Evolutionary conservation across 441 rosid genomes (phyloP), one percentile per base, ranked within the genome.

Genomic region (Pelargonium myrrhifolium): DNA sequence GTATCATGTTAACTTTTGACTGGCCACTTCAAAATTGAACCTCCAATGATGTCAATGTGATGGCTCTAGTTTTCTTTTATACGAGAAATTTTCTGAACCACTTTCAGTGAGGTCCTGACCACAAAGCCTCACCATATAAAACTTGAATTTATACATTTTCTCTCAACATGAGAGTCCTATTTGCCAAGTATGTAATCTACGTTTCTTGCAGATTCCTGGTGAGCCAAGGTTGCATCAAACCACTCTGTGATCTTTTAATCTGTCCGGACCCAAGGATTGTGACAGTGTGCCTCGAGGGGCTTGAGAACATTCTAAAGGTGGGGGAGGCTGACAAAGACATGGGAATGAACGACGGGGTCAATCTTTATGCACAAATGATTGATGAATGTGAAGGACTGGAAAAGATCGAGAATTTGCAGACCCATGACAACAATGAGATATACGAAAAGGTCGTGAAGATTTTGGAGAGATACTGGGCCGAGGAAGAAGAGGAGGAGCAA

Each of bases 221-320:
- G 45, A 76, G 71, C 65, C 84, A 86, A 74, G 88, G 85, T 67
- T 84, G 88, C 78, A 84, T 86, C 66, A 79, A 84, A 68, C 90
- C 90, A 11, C 80, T 86, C 6, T 86, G 90, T 10, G 88, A 86
- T 78, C 86, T 86, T 26, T 79, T 86, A 68, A 68, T 79, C 51
- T 84, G 88, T 61, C 90, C 86, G 0, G 90, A 86, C 62, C 86
- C 88, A 11, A 79, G 88, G 70, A 86, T 84, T 5, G 86, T 84
- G 73, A 84, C 85, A 1, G 86, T 86, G 47, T 84, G 88, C 79
- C 84, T 86, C 0, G 90, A 86, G 69, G 90, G 90, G 35, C 85
- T 84, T 24, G 90, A 86, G 73, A 86, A 86, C 84, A 82, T 86
- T 68, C 81, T 82, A 74, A 86, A 84, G 88, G 80, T 82, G 40